phyloP scores from a whole-genome alignment of 2,329 filamentous ascomycete species.

The Sordariomycetes sp. region DNA sequence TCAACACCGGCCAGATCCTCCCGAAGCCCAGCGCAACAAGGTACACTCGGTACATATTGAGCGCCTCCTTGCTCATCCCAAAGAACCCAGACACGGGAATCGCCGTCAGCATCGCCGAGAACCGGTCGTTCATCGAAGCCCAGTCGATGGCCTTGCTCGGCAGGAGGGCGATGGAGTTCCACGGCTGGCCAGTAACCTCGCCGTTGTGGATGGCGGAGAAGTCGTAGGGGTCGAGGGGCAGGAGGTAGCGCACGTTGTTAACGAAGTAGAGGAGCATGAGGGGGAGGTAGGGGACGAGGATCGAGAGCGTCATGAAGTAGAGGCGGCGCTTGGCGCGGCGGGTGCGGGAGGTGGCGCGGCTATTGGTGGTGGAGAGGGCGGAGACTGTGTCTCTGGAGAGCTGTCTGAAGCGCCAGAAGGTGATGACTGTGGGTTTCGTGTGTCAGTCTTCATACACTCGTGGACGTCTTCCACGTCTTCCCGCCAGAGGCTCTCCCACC shows the following conservation, averaged over 20 bases:
- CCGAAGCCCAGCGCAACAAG: conserved; percentile 27
- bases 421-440: conserved; percentile 22
- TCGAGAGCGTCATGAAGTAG: conserved; percentile 39
- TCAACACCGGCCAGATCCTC: conserved; percentile 25
- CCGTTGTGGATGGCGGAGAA: conserved; percentile 25
- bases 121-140: conserved; percentile 28
- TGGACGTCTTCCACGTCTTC: not conserved
- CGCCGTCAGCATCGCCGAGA: conserved; percentile 31
- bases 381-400: conserved; percentile 26
- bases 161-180: conserved; percentile 31
- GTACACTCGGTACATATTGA: conserved; percentile 30
- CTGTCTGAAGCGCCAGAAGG: conserved; percentile 31
- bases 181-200: conserved; percentile 14
- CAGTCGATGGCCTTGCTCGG: conserved; percentile 25
- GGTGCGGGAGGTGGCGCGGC: conserved; percentile 23
- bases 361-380: conserved; percentile 23
- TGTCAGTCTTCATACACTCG: not conserved
- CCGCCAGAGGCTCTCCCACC: not conserved
- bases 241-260: conserved; percentile 22
- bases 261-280: conserved; percentile 26
- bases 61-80: conserved; percentile 38
- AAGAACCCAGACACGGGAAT: conserved; percentile 39
- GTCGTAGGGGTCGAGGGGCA: conserved; percentile 20
- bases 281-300: conserved; percentile 37
- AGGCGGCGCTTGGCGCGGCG: conserved; percentile 36